Conservation (phyloP, 176 grass and related monocot species). For the Carex pumila region DNA sequence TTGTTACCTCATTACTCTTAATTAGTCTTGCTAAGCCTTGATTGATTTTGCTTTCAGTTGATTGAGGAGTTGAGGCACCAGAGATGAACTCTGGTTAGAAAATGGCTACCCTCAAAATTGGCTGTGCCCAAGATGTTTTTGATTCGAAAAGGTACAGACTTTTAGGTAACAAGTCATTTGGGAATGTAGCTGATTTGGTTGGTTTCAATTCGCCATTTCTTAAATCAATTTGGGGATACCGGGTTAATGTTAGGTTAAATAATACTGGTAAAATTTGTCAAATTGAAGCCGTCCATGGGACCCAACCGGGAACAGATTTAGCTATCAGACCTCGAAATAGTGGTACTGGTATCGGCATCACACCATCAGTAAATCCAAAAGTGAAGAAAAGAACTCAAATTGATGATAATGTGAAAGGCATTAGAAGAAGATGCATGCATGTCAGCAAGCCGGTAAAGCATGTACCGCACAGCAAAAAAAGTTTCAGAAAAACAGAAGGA, state of each 20-base stretch:
- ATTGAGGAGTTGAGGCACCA: background rate
- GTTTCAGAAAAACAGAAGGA: constrained; percentile 3
- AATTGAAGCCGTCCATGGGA: background rate
- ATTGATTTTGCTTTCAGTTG: background rate
- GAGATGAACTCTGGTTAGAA: background rate
- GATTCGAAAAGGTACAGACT: constrained; percentile 35
- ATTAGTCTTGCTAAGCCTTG: background rate
- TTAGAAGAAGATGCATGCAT: constrained; percentile 31
- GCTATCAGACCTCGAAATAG: constrained; percentile 19
- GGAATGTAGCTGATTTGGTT: constrained; percentile 35
- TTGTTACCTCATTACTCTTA: background rate
- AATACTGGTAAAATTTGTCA: constrained; percentile 16
- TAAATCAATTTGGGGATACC: background rate
- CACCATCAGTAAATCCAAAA: background rate
- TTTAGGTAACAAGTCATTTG: constrained; percentile 9
- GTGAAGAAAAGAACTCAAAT: background rate
- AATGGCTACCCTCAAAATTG: constrained; percentile 44
- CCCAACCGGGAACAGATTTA: constrained; percentile 14
- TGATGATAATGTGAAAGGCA: constrained; percentile 24
- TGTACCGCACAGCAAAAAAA: constrained; percentile 11
- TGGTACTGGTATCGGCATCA: background rate
- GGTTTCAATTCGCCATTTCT: constrained; percentile 26
- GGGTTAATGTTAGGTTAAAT: constrained; percentile 18
- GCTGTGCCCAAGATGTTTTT: constrained; percentile 17
- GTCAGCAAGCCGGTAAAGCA: constrained; percentile 28